Conservation (phyloP, 1,139 yeast species). For the Magnusiomyces starmeri region DNA sequence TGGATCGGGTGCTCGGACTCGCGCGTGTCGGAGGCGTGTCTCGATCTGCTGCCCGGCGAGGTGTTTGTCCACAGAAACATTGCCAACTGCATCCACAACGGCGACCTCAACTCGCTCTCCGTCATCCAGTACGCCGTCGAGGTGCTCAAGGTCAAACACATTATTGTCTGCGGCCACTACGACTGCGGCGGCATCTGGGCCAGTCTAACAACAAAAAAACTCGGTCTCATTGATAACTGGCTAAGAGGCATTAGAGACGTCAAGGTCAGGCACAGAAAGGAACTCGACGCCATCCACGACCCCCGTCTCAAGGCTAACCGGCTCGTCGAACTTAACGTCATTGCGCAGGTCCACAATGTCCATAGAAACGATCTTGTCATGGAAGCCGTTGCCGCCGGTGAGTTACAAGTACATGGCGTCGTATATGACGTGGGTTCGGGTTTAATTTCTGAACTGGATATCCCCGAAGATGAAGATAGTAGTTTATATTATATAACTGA, state of each 20-base stretch:
- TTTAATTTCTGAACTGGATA: constrained; percentile 42
- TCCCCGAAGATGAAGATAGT: constrained; percentile 30
- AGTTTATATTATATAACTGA: constrained; percentile 18
- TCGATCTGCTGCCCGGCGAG: constrained; percentile 83
- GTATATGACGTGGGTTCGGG: constrained; percentile 85
- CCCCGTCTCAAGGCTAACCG: constrained; percentile 49
- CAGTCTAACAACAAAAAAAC: constrained; percentile 58
- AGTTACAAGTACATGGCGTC: constrained; percentile 82
- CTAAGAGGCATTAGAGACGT: constrained; percentile 66
- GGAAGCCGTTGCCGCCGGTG: constrained; percentile 60
- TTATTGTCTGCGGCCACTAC: constrained; percentile 94
- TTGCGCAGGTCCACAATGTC: constrained; percentile 48
- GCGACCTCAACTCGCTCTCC: constrained; percentile 72
- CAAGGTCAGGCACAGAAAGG: constrained; percentile 46
- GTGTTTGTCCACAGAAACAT: constrained; percentile 89
- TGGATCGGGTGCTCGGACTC: constrained; percentile 98
- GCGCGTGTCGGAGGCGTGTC: constrained; percentile 72
- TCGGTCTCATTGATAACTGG: constrained; percentile 74
- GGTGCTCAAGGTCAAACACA: constrained; percentile 72
- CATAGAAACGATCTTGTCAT: constrained; percentile 70
- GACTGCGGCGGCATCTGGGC: constrained; percentile 98
- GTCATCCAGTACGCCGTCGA: constrained; percentile 89
- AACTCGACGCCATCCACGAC: constrained; percentile 35
- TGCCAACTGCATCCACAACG: constrained; percentile 69
- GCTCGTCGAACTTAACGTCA: constrained; percentile 74